Evolutionary conservation across 1,139 yeast species (phyloP).

Genomic region (Pneumocystis murina): DNA sequence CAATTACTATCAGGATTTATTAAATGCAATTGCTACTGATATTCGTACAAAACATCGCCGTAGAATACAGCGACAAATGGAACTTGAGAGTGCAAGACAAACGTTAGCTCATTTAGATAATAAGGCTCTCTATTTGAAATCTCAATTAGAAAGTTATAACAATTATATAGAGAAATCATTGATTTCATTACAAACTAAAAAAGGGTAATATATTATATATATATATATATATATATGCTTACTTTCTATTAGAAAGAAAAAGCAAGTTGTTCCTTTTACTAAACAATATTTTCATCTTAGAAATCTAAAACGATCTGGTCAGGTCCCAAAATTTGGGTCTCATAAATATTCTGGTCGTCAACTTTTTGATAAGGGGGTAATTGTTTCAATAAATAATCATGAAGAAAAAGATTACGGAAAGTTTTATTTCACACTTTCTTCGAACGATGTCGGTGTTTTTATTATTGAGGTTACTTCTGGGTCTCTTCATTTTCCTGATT

Average conservation of each 20-base stretch:
- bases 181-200: slow-evolving; percentile 41
- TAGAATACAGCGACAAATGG: slow-evolving; percentile 46
- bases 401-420: slow-evolving; percentile 45
- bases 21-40: slow-evolving; percentile 75
- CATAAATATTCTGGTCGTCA: slow-evolving; percentile 68
- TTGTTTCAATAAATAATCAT: slow-evolving; percentile 37
- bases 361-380: slow-evolving; percentile 55
- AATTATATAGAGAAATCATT: slow-evolving; percentile 53
- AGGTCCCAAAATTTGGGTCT: slow-evolving; percentile 66
- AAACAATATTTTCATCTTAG: slow-evolving; percentile 68
- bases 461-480: slow-evolving; percentile 52
- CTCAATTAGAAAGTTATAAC: slow-evolving; percentile 52
- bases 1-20: slow-evolving; percentile 60
- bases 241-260: slow-evolving; percentile 25
- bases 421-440: slow-evolving; percentile 58
- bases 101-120: slow-evolving; percentile 47
- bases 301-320: slow-evolving; percentile 51
- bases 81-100: slow-evolving; percentile 43
- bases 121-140: slow-evolving; percentile 46
- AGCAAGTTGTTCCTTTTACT: slow-evolving; percentile 45
- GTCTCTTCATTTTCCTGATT: slow-evolving; percentile 35
- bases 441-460: slow-evolving; percentile 60
- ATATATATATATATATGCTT: neutral
- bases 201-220: slow-evolving; percentile 29
- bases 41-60: slow-evolving; percentile 66